Evolutionary conservation across 306 rosid genomes (phyloP).

Genomic region (Corylus heterophylla): DNA sequence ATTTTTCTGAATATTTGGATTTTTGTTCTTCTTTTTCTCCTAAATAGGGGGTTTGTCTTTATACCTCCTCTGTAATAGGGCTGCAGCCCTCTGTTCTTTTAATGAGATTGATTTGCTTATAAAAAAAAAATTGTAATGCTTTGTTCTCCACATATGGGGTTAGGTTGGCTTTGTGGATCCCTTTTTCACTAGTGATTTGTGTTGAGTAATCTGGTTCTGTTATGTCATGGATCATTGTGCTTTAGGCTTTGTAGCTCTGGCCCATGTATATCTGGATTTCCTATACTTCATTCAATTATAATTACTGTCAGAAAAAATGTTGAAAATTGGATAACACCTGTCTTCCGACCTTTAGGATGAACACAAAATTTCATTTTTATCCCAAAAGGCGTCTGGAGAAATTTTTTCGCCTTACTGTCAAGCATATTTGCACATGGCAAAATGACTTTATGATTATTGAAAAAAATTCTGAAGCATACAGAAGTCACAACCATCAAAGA

Average conservation of each 20-base stretch:
- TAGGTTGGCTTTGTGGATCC: not conserved
- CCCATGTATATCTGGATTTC: not conserved
- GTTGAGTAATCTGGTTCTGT: not conserved
- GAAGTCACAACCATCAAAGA: not conserved
- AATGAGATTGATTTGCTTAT: too few relatives aligned
- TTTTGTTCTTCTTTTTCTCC: too few relatives aligned
- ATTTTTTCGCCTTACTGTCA: not conserved
- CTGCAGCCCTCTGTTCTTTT: too few relatives aligned
- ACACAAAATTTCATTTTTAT: not conserved
- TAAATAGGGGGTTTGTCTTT: too few relatives aligned
- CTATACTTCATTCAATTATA: not conserved
- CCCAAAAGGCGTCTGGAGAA: not conserved
- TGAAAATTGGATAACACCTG: not conserved
- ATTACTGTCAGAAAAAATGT: not conserved
- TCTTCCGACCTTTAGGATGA: not conserved
- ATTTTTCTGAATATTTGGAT: too few relatives aligned
- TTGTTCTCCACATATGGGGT: not conserved
- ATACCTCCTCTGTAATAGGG: too few relatives aligned
- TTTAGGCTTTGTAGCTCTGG: slow-evolving; percentile 3
- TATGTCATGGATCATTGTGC: not conserved
- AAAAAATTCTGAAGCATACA: not conserved
- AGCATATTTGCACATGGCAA: not conserved
- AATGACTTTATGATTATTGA: not conserved
- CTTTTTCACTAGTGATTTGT: not conserved
- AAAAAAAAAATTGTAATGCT: not conserved